Conservation (phyloP, 2,329 filamentous ascomycete genomes). For the Cryphonectria naterciae region DNA sequence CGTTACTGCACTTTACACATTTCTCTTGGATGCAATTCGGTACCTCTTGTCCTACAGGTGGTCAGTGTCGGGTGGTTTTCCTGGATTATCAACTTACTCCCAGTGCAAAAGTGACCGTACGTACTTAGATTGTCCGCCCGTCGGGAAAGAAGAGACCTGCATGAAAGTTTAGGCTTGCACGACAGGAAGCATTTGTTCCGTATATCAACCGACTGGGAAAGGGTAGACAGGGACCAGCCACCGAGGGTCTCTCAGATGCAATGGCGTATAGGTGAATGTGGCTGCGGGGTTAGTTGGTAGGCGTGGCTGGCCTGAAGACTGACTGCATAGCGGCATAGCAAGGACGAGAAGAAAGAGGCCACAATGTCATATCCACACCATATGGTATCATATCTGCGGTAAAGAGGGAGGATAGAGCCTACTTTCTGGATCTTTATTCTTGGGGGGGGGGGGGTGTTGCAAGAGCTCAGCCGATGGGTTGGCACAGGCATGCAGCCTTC, state of each 20-base stretch:
- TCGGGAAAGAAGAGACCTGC: background rate
- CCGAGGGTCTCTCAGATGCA: background rate
- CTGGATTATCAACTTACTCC: background rate
- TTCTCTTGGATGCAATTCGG: background rate
- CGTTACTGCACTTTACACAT: background rate
- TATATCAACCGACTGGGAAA: background rate
- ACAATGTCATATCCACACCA: background rate
- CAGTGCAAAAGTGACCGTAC: too few species aligned
- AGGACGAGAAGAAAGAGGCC: background rate
- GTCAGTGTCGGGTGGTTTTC: background rate
- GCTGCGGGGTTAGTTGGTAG: background rate
- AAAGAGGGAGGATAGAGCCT: background rate
- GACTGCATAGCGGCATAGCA: background rate
- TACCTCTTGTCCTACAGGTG: background rate
- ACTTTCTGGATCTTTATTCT: too few species aligned
- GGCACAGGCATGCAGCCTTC: background rate
- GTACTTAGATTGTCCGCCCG: background rate
- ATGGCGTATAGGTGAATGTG: background rate
- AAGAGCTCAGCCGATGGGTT: background rate
- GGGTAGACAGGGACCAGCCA: background rate
- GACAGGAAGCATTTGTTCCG: background rate
- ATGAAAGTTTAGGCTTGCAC: background rate
- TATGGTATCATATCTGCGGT: background rate
- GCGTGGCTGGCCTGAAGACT: background rate
- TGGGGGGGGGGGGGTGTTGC: background rate